These are phyloP conservation scores for Triticum turgidum DNA, from an alignment of 176 grass and related monocot genomes.

Conservation along the genomic window DNA sequence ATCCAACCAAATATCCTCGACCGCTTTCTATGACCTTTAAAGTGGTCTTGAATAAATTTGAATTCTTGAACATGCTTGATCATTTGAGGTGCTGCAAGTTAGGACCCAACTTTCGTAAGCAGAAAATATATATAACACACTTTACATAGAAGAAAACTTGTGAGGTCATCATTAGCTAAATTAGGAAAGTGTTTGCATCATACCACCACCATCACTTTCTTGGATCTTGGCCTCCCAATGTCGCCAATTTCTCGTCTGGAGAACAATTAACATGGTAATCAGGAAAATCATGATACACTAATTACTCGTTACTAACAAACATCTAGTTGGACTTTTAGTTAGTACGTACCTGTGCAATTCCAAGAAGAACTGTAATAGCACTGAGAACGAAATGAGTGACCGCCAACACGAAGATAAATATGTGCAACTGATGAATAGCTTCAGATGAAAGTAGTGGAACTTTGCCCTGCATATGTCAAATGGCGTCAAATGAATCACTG, in stretches of 20 bases:
- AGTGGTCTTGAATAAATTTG: constrained; percentile 43
- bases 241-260: constrained; percentile 65
- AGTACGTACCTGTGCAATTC: constrained; percentile 65
- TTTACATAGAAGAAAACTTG: background rate
- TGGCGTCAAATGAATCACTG: background rate
- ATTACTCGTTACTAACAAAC: background rate
- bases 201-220: constrained; percentile 37
- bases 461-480: constrained; percentile 42
- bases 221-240: constrained; percentile 62
- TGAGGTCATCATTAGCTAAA: background rate
- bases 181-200: background rate
- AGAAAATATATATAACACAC: background rate
- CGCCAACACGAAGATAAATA: constrained; percentile 87
- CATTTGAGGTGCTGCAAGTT: constrained; percentile 42
- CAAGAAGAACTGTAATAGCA: constrained; percentile 64
- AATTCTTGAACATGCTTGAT: constrained; percentile 50
- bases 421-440: constrained; percentile 80
- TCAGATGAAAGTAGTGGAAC: constrained; percentile 66
- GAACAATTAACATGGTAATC: background rate
- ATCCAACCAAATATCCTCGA: constrained; percentile 51
- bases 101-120: background rate
- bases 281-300: background rate
- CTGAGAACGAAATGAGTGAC: constrained; percentile 78
- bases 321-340: background rate
- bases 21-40: constrained; percentile 46